These are phyloP conservation scores for Wickerhamomyces bovis DNA, from an alignment of 805 yeast genomes.

Conservation along the genomic window DNA sequence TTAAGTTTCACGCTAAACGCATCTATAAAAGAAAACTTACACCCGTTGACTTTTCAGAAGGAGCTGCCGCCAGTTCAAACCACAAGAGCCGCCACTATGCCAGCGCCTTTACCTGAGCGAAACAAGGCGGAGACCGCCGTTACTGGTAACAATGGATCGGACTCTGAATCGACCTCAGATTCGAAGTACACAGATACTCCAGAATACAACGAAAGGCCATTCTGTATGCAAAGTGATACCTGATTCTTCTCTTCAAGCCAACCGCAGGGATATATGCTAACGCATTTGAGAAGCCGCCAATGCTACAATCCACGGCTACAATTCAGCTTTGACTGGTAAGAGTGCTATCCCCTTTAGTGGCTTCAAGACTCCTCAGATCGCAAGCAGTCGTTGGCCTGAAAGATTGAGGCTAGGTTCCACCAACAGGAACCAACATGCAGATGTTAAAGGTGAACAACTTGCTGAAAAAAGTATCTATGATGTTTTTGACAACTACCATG, in stretches of 20 bases:
- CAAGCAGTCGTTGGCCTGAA: slow-evolving; percentile 62
- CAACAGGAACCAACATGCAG: slow-evolving; percentile 18
- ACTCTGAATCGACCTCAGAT: slow-evolving; percentile 12
- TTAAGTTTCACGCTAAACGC: too few relatives aligned
- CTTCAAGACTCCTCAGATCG: slow-evolving; percentile 88
- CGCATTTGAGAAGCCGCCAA: slow-evolving; percentile 6
- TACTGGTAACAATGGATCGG: slow-evolving; percentile 1
- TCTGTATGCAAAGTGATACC: slow-evolving; percentile 13
- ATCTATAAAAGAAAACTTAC: background rate
- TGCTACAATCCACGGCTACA: slow-evolving; percentile 14
- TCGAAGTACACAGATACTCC: slow-evolving; percentile 26
- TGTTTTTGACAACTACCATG: slow-evolving; percentile 36
- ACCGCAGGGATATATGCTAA: background rate
- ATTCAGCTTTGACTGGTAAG: slow-evolving; percentile 26
- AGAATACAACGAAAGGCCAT: slow-evolving; percentile 19
- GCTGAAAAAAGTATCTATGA: slow-evolving; percentile 38
- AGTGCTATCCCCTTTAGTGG: slow-evolving; percentile 77
- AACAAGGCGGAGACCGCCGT: background rate
- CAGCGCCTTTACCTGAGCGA: slow-evolving; percentile 5
- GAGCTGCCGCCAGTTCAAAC: background rate
- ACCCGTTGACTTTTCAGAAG: background rate
- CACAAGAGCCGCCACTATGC: background rate
- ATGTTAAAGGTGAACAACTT: slow-evolving; percentile 29
- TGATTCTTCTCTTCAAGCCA: too few relatives aligned
- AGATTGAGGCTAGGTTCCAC: slow-evolving; percentile 28